phyloP scores from a whole-genome alignment of 495 filamentous ascomycete species.

The Cercophora samala region DNA sequence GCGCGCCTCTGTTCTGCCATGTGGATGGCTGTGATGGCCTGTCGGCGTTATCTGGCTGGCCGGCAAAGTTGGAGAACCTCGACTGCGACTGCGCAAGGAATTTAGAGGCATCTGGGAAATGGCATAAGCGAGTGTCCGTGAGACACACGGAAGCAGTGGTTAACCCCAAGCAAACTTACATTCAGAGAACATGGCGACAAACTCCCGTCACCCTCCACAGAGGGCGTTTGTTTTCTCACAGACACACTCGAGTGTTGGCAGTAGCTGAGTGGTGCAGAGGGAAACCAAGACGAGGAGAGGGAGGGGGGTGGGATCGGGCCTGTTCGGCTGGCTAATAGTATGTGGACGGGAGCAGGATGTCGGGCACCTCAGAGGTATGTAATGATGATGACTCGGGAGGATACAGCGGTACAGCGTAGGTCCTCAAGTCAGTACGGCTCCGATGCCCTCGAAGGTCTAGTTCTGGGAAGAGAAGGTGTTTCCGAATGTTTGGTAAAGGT shows the following conservation, averaged over 20 bases:
- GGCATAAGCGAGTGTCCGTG: slow-evolving; percentile 10
- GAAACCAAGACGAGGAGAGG: background rate
- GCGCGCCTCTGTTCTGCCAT: slow-evolving; percentile 36
- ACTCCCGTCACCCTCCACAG: slow-evolving; percentile 25
- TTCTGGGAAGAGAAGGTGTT: background rate
- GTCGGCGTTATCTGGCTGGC: slow-evolving; percentile 57
- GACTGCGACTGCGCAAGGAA: slow-evolving; percentile 98
- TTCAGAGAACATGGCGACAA: slow-evolving; percentile 84
- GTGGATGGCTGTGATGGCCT: slow-evolving; percentile 31
- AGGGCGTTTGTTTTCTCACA: slow-evolving; percentile 16
- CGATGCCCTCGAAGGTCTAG: background rate
- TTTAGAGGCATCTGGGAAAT: slow-evolving; percentile 79
- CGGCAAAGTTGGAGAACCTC: slow-evolving; percentile 58
- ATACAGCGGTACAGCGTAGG: background rate
- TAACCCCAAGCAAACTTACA: slow-evolving; percentile 59
- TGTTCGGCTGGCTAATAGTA: background rate
- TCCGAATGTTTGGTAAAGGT: background rate
- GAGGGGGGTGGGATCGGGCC: slow-evolving; percentile 8
- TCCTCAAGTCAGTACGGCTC: background rate
- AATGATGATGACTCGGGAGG: slow-evolving; percentile 20
- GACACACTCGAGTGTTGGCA: background rate
- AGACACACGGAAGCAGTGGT: slow-evolving; percentile 6
- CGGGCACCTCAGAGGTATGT: slow-evolving; percentile 16
- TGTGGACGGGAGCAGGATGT: background rate
- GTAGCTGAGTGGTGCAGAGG: background rate